phyloP scores from a whole-genome alignment of 176 grass and related monocot genomes.

The Lolium rigidum region DNA sequence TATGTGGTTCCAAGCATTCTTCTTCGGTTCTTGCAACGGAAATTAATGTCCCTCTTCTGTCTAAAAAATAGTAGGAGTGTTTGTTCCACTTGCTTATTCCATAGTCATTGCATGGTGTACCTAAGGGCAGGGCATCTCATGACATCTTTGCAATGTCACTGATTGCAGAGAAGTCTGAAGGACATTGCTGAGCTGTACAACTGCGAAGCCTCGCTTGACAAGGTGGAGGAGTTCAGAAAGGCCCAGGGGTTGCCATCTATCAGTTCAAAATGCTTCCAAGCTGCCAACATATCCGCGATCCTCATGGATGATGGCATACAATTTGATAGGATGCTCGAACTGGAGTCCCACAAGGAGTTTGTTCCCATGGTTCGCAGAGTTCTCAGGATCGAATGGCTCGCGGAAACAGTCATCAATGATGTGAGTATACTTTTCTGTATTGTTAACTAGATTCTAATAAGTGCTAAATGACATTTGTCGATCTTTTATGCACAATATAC shows the following conservation, averaged over 20 bases:
- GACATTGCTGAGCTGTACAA: constrained; percentile 78
- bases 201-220: constrained; percentile 64
- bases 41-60: not conserved
- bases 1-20: constrained; percentile 5
- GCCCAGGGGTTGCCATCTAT: constrained; percentile 64
- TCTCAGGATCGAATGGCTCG: constrained; percentile 80
- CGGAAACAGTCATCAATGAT: constrained; percentile 89
- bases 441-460: constrained; percentile 29
- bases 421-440: constrained; percentile 55
- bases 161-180: constrained; percentile 89
- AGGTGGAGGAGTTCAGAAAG: constrained; percentile 76
- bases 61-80: no score
- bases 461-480: not conserved
- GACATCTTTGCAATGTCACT: constrained; percentile 3
- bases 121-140: constrained; percentile 28
- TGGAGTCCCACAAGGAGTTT: constrained; percentile 74
- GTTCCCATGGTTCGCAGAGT: constrained; percentile 74
- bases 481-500: not conserved
- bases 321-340: constrained; percentile 83
- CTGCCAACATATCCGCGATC: constrained; percentile 78
- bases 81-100: not conserved
- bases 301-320: constrained; percentile 80
- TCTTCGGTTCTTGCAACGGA: not conserved
- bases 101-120: constrained; percentile 3
- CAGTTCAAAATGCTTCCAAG: constrained; percentile 76